Evolutionary conservation across 202 grass and related monocot genomes (phyloP).

Genomic region (Eragrostis tef): DNA sequence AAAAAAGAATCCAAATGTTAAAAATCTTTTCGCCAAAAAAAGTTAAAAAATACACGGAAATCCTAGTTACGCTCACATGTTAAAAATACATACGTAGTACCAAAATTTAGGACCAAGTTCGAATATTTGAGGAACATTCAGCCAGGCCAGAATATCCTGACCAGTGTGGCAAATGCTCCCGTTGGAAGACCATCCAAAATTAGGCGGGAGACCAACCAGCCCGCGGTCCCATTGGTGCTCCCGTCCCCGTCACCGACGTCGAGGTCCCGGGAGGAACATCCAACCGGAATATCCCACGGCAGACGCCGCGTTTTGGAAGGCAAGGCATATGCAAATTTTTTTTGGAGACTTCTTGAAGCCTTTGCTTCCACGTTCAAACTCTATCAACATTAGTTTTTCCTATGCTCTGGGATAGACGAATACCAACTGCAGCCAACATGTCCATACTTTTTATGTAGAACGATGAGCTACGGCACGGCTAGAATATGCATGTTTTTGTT

Average conservation of each 20-base stretch:
- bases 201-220: slow-evolving; percentile 17
- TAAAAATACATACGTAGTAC: neutral
- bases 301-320: neutral
- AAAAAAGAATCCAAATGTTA: neutral
- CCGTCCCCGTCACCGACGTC: slow-evolving; percentile 35
- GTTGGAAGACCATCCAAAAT: slow-evolving; percentile 21
- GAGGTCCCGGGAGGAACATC: slow-evolving; percentile 39
- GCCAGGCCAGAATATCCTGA: slow-evolving; percentile 41
- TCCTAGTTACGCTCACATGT: neutral
- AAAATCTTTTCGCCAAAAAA: neutral
- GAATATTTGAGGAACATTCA: slow-evolving; percentile 56
- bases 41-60: neutral
- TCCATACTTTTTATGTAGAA: neutral
- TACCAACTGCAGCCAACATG: slow-evolving; percentile 10
- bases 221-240: neutral
- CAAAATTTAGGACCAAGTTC: neutral
- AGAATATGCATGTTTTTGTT: slow-evolving; percentile 19
- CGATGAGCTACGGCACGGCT: slow-evolving; percentile 1
- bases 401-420: neutral
- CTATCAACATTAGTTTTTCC: neutral
- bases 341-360: no score
- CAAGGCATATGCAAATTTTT: slow-evolving; percentile 31
- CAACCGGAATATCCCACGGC: slow-evolving; percentile 50
- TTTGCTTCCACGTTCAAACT: slow-evolving; percentile 3
- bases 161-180: slow-evolving; percentile 33